Base-by-base conservation (phyloP, 352 stramenopile species). In the Phytophthora europaea region DNA sequence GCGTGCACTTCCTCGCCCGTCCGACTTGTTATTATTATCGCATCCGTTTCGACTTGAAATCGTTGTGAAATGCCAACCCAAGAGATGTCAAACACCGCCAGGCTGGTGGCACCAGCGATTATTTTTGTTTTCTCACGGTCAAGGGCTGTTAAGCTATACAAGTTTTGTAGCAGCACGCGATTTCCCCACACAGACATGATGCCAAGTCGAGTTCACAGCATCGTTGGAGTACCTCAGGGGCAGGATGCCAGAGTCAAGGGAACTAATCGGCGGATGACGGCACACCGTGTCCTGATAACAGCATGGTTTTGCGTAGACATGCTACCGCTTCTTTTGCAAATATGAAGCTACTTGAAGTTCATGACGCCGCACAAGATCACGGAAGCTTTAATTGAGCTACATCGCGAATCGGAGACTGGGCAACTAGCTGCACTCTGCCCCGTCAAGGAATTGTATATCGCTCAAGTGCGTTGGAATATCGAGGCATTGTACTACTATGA, bases 341-440 rank as follows among this genome's bases (percentile, higher is more conserved):
- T 60, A 20, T 56, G 65, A 26, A 66, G 45, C 12, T 71, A 71
- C 59, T 34, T 71, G 22, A 71, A 65, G 43, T 65, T 65, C 23
- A 60, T 71, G 64, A 54, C 55, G 20, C 64, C 63, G 10, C 63
- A 70, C 52, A 70, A 70, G 16, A 70, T 70, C 31, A 60, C 45
- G 0, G 33, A 55, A n/a, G 52, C 18, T 26, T 18, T 71, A 34
- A 34, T 65, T 18, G 54, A 45, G 26, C 28, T 31, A 26, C 16
- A 16, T 48, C n/a, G 40, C 12, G 38, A 57, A 28, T 20, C 38
- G 5, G 36, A 69, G 15, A 62, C 28, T 18, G 6, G 18, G 12
- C 28, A 47, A 28, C 36, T 69, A 23, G 10, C 36, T 47, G 0
- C 72, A 31, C 15, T 45, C 7, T 58, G 63, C 38, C 36, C 56